These are phyloP conservation scores for Schwanniomyces polymorphus DNA, from an alignment of 805 yeast species.

Conservation along the genomic window DNA sequence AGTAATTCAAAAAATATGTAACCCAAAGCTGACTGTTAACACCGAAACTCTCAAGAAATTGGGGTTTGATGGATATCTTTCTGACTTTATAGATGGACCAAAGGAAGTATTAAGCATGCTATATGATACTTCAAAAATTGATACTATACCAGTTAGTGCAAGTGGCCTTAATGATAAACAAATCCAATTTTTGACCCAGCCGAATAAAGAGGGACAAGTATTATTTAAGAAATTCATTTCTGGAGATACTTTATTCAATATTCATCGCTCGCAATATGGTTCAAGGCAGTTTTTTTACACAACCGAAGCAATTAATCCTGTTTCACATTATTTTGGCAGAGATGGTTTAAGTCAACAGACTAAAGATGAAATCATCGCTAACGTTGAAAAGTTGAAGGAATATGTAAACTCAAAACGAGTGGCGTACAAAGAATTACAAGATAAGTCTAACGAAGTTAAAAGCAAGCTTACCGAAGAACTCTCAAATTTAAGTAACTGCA, in stretches of 20 bases:
- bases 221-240: slow-evolving; percentile 59
- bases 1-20: slow-evolving; percentile 31
- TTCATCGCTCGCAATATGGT: slow-evolving; percentile 66
- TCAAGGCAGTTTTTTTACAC: slow-evolving; percentile 48
- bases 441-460: slow-evolving; percentile 2
- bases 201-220: slow-evolving; percentile 37
- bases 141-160: slow-evolving; percentile 63
- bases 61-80: slow-evolving; percentile 81
- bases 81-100: slow-evolving; percentile 77
- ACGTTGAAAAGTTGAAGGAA: slow-evolving; percentile 12
- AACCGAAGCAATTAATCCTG: slow-evolving; percentile 29
- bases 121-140: slow-evolving; percentile 48
- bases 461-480: slow-evolving; percentile 1
- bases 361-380: slow-evolving; percentile 13
- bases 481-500: slow-evolving; percentile 5
- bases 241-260: slow-evolving; percentile 51
- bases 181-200: slow-evolving; percentile 34
- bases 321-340: slow-evolving; percentile 29
- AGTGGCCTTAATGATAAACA: slow-evolving; percentile 43
- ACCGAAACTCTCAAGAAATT: slow-evolving; percentile 32
- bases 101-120: slow-evolving; percentile 69
- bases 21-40: slow-evolving; percentile 17
- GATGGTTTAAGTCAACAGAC: slow-evolving; percentile 31
- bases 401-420: slow-evolving; percentile 2
- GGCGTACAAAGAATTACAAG: slow-evolving; percentile 1